These are phyloP conservation scores for Lepidium sativum DNA, from an alignment of 345 rosid species.

Conservation along the genomic window DNA sequence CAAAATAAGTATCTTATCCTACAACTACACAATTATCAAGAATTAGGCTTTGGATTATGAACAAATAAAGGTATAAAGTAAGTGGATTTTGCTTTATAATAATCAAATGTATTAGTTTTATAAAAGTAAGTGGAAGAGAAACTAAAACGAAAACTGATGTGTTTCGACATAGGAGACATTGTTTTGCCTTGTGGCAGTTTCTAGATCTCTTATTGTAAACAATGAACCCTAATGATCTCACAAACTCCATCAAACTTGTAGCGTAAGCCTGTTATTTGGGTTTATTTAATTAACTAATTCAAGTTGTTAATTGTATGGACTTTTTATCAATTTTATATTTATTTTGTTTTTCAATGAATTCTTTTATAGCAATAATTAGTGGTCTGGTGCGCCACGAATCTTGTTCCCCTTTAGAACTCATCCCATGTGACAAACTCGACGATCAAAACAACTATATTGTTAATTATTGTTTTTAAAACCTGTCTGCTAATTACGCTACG, in stretches of 20 bases:
- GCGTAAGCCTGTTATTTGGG: slow-evolving; percentile 7
- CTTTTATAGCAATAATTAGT: not conserved
- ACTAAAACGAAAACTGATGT: slow-evolving; percentile 21
- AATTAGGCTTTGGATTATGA: slow-evolving; percentile 11
- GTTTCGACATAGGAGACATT: slow-evolving; percentile 23
- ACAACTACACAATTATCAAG: not conserved
- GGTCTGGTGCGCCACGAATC: slow-evolving; percentile 22
- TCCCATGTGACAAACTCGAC: slow-evolving; percentile 27
- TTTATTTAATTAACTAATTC: not conserved
- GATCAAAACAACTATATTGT: not conserved
- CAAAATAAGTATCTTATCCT: slow-evolving; percentile 18
- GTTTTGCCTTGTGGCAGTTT: slow-evolving; percentile 15
- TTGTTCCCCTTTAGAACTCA: slow-evolving; percentile 14
- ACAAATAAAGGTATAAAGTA: not conserved
- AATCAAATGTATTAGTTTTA: not conserved
- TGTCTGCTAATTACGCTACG: not conserved
- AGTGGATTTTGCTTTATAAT: slow-evolving; percentile 11
- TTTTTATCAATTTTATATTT: not conserved
- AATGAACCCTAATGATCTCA: slow-evolving; percentile 21
- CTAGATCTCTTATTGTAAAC: slow-evolving; percentile 9
- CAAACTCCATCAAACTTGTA: slow-evolving; percentile 17
- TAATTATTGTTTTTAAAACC: not conserved
- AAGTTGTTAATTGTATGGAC: slow-evolving; percentile 8
- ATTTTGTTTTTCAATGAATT: not conserved
- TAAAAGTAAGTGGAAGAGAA: slow-evolving; percentile 18